Evolutionary conservation across 768 basidiomycete genomes (phyloP).

Genomic region (Tylopilus felleus): DNA sequence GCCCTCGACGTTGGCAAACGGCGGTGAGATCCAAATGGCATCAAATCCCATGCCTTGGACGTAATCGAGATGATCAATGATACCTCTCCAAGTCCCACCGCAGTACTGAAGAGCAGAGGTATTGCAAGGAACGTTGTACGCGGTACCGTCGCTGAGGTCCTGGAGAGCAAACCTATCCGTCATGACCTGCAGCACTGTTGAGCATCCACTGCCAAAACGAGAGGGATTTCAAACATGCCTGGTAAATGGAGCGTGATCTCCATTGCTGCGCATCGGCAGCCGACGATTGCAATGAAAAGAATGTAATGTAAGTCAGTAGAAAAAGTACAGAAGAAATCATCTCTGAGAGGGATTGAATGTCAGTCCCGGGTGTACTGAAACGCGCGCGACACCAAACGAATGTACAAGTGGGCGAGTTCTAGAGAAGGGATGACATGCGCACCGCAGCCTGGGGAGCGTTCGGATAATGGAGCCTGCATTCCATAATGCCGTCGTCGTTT

Average conservation of each 20-base stretch:
- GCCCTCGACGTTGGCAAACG: conserved; percentile 47
- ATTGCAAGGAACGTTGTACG: conserved; percentile 40
- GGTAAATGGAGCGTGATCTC: conserved; percentile 55
- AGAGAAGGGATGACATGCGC: conserved; percentile 3
- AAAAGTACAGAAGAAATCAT: conserved; percentile 13
- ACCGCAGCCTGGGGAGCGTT: background rate
- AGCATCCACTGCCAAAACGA: background rate
- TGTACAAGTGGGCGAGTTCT: background rate
- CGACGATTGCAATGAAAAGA: conserved; percentile 8
- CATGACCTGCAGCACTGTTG: conserved; percentile 35
- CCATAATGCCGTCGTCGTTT: conserved; percentile 21
- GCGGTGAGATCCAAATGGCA: conserved; percentile 57
- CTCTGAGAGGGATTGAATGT: background rate
- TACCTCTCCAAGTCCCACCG: conserved; percentile 54
- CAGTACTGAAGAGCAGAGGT: conserved; percentile 49
- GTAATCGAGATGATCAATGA: conserved; percentile 56
- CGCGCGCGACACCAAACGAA: background rate
- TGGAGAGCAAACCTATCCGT: conserved; percentile 62
- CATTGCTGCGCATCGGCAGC: conserved; percentile 46
- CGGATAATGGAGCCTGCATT: conserved; percentile 8
- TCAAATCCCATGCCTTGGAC: conserved; percentile 63
- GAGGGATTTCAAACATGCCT: conserved; percentile 29
- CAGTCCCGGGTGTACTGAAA: conserved; percentile 2
- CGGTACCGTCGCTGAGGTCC: conserved; percentile 26
- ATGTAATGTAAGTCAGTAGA: conserved; percentile 5